Base-by-base conservation (phyloP, 441 rosid genomes). In the Metrosideros polymorpha region DNA sequence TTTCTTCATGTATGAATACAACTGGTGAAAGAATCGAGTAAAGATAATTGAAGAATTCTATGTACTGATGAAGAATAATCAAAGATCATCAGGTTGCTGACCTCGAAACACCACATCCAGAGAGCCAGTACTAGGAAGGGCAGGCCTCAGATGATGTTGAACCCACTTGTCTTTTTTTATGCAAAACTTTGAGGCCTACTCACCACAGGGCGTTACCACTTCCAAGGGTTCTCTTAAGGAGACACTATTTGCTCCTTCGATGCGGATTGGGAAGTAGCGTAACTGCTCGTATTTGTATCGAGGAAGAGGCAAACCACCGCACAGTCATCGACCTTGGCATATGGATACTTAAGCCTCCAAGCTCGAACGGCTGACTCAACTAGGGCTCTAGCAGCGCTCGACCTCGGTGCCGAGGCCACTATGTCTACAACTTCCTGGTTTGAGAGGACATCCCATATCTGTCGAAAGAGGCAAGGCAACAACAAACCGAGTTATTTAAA, bases 381-480 rank as follows among this genome's bases (percentile, higher is more conserved):
- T 49, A 88, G 85, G 55, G 56, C 17, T 76, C 86, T 79, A 50
- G 90, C 90, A 47, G 90, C 88, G 3, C 19, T 49, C 2, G 85
- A 76, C 24, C 85, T 85, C 15, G 88, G 85, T 17, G 59, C 88
- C 6, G 88, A 88, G 32, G 86, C 86, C 51, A 88, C 86, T 18
- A 86, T 79, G 30, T 88, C 90, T 17, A 86, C 88, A 14, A 86
- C 90, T 59, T 88, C 88, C 59, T 86, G 6, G 66, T 88, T 88
- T 53, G 90, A 84, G 71, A 88, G 90, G 84, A 88, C 90, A 84
- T 88, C 90, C 90, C 90, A 88, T 30, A 88, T 76, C 90, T 88
- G 84, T 42, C 55, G 5, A 84, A 24, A n/a, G 39, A 25, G 56
- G 59, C 45, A 22, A 50, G 59, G 47, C n/a, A 83, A 51, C n/a